phyloP scores from a whole-genome alignment of 768 basidiomycete genomes.

The Lentinula lateritia region DNA sequence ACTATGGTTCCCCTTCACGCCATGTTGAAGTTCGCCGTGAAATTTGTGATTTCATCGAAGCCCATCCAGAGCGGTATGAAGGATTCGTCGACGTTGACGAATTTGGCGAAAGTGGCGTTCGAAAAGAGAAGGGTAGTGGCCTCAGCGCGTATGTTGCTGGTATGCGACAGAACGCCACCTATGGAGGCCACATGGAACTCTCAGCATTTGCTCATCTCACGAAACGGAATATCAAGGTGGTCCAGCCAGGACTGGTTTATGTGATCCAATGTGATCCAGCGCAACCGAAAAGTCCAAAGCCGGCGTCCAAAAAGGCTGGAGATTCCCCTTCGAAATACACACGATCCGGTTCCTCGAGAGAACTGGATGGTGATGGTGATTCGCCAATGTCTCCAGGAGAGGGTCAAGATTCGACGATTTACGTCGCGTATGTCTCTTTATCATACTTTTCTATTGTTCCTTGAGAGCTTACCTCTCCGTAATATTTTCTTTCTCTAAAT shows the following conservation, averaged over 20 bases:
- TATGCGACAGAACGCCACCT: constrained; percentile 47
- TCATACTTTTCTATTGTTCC: constrained; percentile 6
- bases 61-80: constrained; percentile 66
- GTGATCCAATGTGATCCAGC: constrained; percentile 69
- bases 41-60: constrained; percentile 79
- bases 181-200: constrained; percentile 92
- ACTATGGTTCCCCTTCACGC: constrained; percentile 66
- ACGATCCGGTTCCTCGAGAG: constrained; percentile 15
- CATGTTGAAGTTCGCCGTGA: constrained; percentile 67
- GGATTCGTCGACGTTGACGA: constrained; percentile 71
- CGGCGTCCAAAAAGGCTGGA: constrained; percentile 15
- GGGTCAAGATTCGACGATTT: constrained; percentile 43
- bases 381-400: constrained; percentile 8
- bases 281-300: constrained; percentile 11
- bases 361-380: constrained; percentile 19
- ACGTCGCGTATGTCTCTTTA: constrained; percentile 72
- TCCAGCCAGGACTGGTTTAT: constrained; percentile 89
- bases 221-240: constrained; percentile 78
- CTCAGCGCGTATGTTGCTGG: constrained; percentile 6
- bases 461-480: constrained; percentile 3
- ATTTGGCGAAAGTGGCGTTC: constrained; percentile 8
- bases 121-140: constrained; percentile 6
- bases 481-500: constrained; percentile 2
- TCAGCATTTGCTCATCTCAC: constrained; percentile 85
- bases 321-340: constrained; percentile 12